These are phyloP conservation scores for Zygoascus sp. DNA, from an alignment of 1,139 yeast genomes.

Conservation along the genomic window DNA sequence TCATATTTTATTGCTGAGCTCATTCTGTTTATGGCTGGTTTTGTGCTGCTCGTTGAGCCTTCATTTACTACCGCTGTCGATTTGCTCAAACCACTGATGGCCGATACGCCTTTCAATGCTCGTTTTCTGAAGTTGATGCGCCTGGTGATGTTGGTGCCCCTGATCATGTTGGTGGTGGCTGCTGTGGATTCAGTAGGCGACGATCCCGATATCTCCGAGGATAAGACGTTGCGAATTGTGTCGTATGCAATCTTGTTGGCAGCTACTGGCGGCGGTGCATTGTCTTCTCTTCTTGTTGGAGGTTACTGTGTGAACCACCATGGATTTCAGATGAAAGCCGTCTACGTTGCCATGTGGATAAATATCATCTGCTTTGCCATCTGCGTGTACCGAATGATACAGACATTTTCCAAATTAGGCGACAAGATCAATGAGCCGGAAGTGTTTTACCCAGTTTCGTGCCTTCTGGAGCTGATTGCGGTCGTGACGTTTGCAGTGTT, in stretches of 20 bases:
- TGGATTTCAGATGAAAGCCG: constrained; percentile 1
- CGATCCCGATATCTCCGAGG: constrained; percentile 2
- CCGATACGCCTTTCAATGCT: background rate
- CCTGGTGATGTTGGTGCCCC: constrained; percentile 1
- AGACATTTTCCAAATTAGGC: background rate
- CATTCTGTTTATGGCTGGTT: constrained; percentile 13
- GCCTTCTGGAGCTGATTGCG: constrained; percentile 4
- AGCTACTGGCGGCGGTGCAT: background rate
- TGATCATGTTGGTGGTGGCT: constrained; percentile 1
- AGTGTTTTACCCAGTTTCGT: constrained; percentile 8
- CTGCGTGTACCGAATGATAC: background rate
- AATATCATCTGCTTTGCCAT: constrained; percentile 1
- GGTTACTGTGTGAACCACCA: background rate
- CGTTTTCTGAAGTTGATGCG: background rate
- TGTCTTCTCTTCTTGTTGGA: background rate
- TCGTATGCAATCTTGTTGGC: constrained; percentile 4
- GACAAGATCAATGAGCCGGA: background rate
- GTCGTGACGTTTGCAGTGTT: background rate
- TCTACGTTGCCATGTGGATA: constrained; percentile 1
- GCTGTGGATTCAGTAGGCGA: constrained; percentile 3
- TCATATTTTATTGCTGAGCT: constrained; percentile 10
- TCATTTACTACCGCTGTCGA: constrained; percentile 6
- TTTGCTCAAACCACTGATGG: constrained; percentile 1
- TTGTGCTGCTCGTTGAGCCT: constrained; percentile 13
- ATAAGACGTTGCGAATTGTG: constrained; percentile 7